Percentiles rank a stretch among this genome's conserved stretches.
Evolutionary conservation across 306 rosid genomes (phyloP).

Genomic region (Ziziphus jujuba): DNA sequence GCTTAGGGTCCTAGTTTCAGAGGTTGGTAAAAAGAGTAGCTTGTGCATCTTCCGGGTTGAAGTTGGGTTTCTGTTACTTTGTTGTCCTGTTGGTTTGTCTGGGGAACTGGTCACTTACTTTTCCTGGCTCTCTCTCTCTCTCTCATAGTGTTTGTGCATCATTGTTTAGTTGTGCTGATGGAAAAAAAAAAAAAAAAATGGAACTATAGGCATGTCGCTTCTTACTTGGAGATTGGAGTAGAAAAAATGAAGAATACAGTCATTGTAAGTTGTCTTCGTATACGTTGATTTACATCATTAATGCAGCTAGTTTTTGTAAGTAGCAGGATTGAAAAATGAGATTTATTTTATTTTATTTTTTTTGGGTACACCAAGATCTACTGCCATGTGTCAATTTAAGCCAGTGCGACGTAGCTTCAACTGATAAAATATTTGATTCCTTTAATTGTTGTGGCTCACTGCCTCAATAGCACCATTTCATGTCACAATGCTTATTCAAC

Average conservation of each 20-base stretch:
- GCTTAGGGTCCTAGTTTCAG: constrained; percentile 22
- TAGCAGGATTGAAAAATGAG: no score
- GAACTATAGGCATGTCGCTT: constrained; percentile 38
- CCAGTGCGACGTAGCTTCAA: no score
- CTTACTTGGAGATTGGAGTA: constrained; percentile 20
- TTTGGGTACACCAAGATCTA: no score
- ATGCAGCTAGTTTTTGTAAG: constrained; percentile 38
- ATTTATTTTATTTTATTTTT: no score
- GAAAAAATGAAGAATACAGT: constrained; percentile 28
- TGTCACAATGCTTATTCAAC: no score
- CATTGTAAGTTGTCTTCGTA: constrained; percentile 33
- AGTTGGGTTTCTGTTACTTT: background rate
- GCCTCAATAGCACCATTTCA: no score
- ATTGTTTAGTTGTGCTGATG: constrained; percentile 18
- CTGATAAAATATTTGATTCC: no score
- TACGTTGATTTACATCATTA: constrained; percentile 24
- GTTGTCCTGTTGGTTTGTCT: background rate
- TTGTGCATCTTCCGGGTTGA: background rate
- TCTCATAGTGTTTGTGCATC: constrained; percentile 9
- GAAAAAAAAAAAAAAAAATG: constrained; percentile 20
- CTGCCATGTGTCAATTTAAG: no score
- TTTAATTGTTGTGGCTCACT: no score
- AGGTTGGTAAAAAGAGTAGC: constrained; percentile 21
- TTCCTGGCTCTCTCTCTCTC: background rate
- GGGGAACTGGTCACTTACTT: background rate